A percentile compares a stretch with the other conserved stretches of the same genome.
Evolutionary conservation across 495 filamentous ascomycete species (phyloP).

Genomic region (Neurospora tetraspora): DNA sequence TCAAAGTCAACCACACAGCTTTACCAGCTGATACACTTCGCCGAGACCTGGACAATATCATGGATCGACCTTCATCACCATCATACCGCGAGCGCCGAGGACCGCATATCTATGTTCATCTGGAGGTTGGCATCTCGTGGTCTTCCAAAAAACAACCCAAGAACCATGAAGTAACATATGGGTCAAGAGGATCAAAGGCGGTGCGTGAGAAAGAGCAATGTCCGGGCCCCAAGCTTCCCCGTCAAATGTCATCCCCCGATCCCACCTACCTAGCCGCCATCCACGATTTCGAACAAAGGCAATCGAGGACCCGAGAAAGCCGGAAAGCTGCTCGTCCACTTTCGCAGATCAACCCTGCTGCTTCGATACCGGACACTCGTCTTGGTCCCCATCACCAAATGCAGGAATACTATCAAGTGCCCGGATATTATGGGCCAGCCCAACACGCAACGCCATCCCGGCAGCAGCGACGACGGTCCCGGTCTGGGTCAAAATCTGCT

Average conservation of each 20-base stretch:
- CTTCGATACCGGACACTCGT: neutral
- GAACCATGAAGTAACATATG: constrained; percentile 33
- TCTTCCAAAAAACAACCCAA: constrained; percentile 24
- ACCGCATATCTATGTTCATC: constrained; percentile 36
- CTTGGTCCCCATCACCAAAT: constrained; percentile 14
- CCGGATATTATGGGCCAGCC: neutral
- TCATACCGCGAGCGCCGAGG: constrained; percentile 14
- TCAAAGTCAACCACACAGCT: constrained; percentile 5
- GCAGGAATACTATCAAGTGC: constrained; percentile 22
- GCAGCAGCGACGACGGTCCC: constrained; percentile 15
- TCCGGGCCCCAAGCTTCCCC: constrained; percentile 24
- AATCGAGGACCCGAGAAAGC: constrained; percentile 14
- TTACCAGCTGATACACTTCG: constrained; percentile 2
- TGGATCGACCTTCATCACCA: constrained; percentile 18
- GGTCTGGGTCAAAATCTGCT: constrained; percentile 19
- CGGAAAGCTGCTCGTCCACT: neutral
- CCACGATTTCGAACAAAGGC: constrained; percentile 21
- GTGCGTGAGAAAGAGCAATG: constrained; percentile 20
- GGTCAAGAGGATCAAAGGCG: constrained; percentile 14
- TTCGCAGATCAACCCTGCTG: neutral
- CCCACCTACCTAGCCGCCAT: constrained; percentile 32
- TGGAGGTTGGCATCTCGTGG: constrained; percentile 39
- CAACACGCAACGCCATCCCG: constrained; percentile 5
- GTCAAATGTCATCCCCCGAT: constrained; percentile 31
- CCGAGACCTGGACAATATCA: constrained; percentile 7